Conservation (phyloP, 352 stramenopile genomes). For the Phytophthora boehmeriae region DNA sequence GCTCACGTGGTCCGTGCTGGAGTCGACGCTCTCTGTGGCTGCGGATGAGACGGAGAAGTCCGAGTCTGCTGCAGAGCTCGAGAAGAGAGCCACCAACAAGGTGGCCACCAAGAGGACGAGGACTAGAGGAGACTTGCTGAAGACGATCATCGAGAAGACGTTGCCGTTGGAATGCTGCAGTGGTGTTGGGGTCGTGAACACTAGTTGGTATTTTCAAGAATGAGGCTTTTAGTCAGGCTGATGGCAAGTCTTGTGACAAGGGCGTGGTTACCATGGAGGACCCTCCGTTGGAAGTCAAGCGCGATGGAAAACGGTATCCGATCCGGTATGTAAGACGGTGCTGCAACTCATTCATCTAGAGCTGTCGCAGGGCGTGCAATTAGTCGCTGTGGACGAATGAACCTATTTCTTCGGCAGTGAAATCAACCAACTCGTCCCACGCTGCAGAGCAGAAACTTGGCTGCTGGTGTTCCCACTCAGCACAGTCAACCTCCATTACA, state of each 20-base stretch:
- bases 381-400: too few relatives aligned
- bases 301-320: too few relatives aligned
- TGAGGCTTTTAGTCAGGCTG: constrained; percentile 5
- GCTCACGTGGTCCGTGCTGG: neutral
- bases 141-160: constrained; percentile 12
- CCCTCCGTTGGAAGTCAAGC: too few relatives aligned
- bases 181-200: constrained; percentile 1
- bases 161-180: too few relatives aligned
- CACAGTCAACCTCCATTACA: too few relatives aligned
- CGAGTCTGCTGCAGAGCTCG: neutral
- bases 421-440: too few relatives aligned
- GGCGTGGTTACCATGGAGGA: too few relatives aligned
- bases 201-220: constrained; percentile 27
- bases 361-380: neutral
- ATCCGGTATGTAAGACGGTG: neutral
- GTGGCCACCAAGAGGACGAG: constrained; percentile 5
- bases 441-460: too few relatives aligned
- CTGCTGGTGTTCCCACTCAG: too few relatives aligned
- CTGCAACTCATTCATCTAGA: neutral
- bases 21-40: neutral
- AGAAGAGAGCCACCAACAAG: neutral
- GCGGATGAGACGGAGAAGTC: neutral
- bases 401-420: too few relatives aligned
- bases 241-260: too few relatives aligned
- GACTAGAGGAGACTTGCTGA: neutral